These are phyloP conservation scores for Schoenoplectus triqueter DNA, from an alignment of 202 grass and related monocot genomes.

Conservation along the genomic window DNA sequence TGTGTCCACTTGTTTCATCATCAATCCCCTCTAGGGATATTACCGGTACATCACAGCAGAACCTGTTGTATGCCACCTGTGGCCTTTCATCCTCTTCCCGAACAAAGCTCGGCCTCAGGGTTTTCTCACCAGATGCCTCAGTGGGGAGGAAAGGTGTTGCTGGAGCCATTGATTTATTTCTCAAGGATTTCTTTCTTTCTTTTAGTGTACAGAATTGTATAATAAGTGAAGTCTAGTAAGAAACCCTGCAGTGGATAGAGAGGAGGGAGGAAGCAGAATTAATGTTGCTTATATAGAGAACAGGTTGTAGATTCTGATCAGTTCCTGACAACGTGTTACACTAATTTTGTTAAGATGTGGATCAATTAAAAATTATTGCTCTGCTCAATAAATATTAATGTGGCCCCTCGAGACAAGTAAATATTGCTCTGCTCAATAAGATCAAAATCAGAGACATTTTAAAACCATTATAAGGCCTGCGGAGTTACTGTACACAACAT, in stretches of 20 bases:
- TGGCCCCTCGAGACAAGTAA: background rate
- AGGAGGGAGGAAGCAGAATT: background rate
- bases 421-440: background rate
- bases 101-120: slow-evolving; percentile 65
- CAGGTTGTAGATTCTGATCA: background rate
- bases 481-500: background rate
- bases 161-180: slow-evolving; percentile 42
- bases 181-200: background rate
- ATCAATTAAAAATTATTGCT: background rate
- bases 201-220: background rate
- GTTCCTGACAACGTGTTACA: background rate
- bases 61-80: slow-evolving; percentile 77
- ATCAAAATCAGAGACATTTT: background rate
- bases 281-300: background rate
- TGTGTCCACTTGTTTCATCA: slow-evolving; percentile 29
- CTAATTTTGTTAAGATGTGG: background rate
- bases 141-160: slow-evolving; percentile 58
- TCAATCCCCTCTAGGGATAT: slow-evolving; percentile 74
- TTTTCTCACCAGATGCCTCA: slow-evolving; percentile 41
- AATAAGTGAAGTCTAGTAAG: background rate
- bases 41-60: slow-evolving; percentile 77
- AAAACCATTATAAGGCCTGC: background rate
- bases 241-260: background rate
- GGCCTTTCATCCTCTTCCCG: slow-evolving; percentile 85
- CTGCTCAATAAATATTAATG: background rate